phyloP scores from a whole-genome alignment of 495 filamentous ascomycete genomes.

The Mytilinidion resinicola region DNA sequence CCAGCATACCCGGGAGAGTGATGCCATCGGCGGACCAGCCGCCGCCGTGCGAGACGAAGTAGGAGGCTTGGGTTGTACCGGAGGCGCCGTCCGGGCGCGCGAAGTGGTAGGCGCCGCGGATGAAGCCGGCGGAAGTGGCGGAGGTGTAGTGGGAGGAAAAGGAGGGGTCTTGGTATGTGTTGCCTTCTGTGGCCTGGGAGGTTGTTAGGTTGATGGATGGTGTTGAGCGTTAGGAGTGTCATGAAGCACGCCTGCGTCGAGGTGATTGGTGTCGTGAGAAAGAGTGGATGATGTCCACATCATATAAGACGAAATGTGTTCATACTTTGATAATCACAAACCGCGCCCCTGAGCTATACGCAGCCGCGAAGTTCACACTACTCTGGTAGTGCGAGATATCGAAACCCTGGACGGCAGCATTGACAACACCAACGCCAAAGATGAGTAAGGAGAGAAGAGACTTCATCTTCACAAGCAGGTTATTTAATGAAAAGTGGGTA shows the following conservation, averaged over 20 bases:
- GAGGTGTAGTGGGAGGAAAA: conserved; percentile 52
- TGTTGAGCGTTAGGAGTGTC: no score
- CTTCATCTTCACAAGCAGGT: no score
- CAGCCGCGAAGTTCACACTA: conserved; percentile 50
- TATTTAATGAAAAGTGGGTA: no score
- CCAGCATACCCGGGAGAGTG: conserved; percentile 62
- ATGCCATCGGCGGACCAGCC: conserved; percentile 56
- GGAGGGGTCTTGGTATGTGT: conserved; percentile 44
- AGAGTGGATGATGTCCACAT: no score
- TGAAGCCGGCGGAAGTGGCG: conserved; percentile 51
- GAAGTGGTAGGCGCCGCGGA: conserved; percentile 61
- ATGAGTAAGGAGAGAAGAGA: no score
- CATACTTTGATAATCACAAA: conserved; percentile 62
- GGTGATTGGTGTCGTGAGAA: no score
- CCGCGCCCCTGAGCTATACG: conserved; percentile 52
- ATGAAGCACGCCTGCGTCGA: no score
- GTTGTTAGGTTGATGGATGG: no score
- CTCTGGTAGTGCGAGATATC: conserved; percentile 59
- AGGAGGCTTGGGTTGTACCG: conserved; percentile 51
- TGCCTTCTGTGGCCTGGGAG: conserved; percentile 48
- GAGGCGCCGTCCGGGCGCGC: conserved; percentile 48
- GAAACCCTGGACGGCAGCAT: conserved; percentile 51
- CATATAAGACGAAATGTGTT: no score
- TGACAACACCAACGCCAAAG: no score
- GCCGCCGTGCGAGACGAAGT: conserved; percentile 56